These are phyloP conservation scores for Exophiala mesophila DNA, from an alignment of 2,329 filamentous ascomycete species.

Conservation along the genomic window DNA sequence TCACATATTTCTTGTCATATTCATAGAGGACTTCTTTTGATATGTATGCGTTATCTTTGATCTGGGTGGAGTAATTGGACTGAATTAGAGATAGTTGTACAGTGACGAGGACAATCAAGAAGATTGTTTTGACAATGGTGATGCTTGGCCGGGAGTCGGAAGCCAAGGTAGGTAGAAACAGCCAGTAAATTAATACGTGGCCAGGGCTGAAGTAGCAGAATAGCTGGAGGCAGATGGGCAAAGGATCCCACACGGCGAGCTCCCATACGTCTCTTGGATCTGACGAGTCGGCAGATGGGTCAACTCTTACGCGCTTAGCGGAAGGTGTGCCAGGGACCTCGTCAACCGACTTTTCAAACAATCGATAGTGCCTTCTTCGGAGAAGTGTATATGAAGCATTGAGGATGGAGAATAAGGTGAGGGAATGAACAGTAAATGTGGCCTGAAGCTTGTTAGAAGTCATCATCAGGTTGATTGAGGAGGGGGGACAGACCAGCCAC, in stretches of 20 bases:
- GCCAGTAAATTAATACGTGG: conserved; percentile 84
- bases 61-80: conserved; percentile 72
- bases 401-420: conserved; percentile 60
- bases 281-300: conserved; percentile 71
- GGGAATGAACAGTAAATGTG: conserved; percentile 63
- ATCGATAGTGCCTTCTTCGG: conserved; percentile 77
- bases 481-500: conserved; percentile 52
- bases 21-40: conserved; percentile 91
- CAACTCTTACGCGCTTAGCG: conserved; percentile 79
- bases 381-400: conserved; percentile 81
- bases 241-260: conserved; percentile 85
- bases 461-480: background rate
- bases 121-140: conserved; percentile 76
- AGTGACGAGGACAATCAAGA: conserved; percentile 70
- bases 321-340: conserved; percentile 72
- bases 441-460: conserved; percentile 45
- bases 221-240: conserved; percentile 73
- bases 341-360: conserved; percentile 85
- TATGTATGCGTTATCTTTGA: conserved; percentile 76
- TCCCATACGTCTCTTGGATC: conserved; percentile 96
- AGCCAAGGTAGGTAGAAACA: conserved; percentile 73
- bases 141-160: conserved; percentile 78
- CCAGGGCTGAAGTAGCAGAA: conserved; percentile 91
- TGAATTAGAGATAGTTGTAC: conserved; percentile 70
- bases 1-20: conserved; percentile 93